phyloP scores from a whole-genome alignment of 192 early-diverging fungal species.

The Coemansia sp. region DNA sequence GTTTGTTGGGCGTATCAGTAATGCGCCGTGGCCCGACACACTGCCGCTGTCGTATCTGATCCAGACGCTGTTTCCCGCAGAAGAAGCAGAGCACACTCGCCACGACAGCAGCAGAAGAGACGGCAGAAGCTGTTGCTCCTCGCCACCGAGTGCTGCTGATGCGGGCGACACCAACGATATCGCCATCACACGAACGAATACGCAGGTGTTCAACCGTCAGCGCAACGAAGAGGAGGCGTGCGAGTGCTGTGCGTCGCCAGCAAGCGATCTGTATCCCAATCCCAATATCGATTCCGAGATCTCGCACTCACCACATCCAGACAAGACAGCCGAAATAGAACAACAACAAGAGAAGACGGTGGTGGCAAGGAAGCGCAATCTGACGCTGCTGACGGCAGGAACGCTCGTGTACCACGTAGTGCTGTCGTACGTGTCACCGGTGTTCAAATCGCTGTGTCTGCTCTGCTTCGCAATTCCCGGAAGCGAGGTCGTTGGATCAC shows the following conservation, averaged over 20 bases:
- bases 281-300: too few species aligned
- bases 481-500: conserved; percentile 26
- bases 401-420: conserved; percentile 57
- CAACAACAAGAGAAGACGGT: background rate
- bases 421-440: conserved; percentile 64
- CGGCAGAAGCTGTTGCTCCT: background rate
- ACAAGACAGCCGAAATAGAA: background rate
- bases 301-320: background rate
- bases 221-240: background rate
- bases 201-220: background rate
- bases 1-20: conserved; percentile 33
- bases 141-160: background rate
- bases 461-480: conserved; percentile 57
- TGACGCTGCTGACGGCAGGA: conserved; percentile 23
- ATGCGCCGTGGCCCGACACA: conserved; percentile 43
- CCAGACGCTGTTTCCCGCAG: conserved; percentile 28
- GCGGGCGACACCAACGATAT: background rate
- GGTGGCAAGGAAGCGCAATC: conserved; percentile 21
- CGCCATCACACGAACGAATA: background rate
- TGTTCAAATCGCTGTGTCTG: conserved; percentile 65
- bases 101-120: background rate
- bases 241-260: background rate
- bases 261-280: too few species aligned
- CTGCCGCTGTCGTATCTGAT: conserved; percentile 41
- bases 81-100: background rate